phyloP scores from a whole-genome alignment of 2,329 filamentous ascomycete species.

The Magnaporthiopsis incrustans region DNA sequence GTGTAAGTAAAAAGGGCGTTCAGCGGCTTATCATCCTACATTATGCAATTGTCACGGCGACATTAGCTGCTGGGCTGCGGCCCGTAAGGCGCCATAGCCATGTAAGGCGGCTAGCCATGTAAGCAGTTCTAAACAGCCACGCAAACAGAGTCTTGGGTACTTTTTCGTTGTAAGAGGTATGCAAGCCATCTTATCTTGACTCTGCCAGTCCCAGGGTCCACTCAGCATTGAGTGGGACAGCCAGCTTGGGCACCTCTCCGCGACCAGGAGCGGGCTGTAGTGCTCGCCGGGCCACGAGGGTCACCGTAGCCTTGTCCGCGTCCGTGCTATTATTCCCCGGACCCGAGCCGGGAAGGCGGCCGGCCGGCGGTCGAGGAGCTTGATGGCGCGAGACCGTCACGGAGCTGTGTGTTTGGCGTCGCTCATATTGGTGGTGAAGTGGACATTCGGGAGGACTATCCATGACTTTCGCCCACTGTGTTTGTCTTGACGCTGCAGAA shows the following conservation, averaged over 20 bases:
- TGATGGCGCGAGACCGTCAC: not conserved
- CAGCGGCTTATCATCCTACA: no score
- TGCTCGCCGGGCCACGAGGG: not conserved
- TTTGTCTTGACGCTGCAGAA: not conserved
- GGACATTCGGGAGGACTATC: not conserved
- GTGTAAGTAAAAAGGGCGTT: no score
- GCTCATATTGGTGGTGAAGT: not conserved
- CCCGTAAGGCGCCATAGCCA: no score
- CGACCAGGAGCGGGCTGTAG: not conserved
- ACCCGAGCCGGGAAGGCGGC: not conserved
- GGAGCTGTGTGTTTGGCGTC: not conserved
- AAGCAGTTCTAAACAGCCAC: not conserved
- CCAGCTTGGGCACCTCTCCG: not conserved
- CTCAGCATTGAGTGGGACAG: not conserved
- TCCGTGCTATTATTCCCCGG: not conserved
- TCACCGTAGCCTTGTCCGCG: not conserved
- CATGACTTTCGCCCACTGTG: not conserved
- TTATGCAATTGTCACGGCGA: no score
- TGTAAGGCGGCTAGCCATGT: no score
- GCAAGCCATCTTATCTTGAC: not conserved
- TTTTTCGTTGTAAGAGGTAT: not conserved
- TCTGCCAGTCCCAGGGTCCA: not conserved
- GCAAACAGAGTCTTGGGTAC: not conserved
- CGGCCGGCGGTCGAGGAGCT: not conserved
- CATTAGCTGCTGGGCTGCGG: no score